Evolutionary conservation across 345 rosid genomes (phyloP).

Genomic region (Moricandia moricandioides): DNA sequence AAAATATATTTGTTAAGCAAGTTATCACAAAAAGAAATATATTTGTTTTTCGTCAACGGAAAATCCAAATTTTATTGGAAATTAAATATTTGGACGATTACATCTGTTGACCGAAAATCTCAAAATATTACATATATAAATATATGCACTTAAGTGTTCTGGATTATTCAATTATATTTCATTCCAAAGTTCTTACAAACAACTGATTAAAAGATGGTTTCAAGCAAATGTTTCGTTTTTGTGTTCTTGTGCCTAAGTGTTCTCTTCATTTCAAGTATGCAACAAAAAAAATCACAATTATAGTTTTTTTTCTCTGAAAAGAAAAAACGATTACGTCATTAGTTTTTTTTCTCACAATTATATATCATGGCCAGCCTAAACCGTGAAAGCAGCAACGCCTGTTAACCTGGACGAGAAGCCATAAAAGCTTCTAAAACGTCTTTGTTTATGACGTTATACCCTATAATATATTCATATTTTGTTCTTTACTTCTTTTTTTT

Average conservation of each 20-base stretch:
- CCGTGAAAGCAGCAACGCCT: no score
- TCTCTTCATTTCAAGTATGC: not conserved
- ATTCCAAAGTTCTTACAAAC: not conserved
- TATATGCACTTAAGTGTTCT: not conserved
- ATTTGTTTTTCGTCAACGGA: not conserved
- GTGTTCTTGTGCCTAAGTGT: not conserved
- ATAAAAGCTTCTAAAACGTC: no score
- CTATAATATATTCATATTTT: not conserved
- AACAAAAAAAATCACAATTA: not conserved
- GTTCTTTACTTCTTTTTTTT: not conserved
- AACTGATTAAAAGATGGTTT: not conserved
- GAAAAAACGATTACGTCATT: no score
- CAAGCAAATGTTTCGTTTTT: not conserved
- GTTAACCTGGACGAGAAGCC: no score
- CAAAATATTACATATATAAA: not conserved
- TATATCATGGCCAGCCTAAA: no score
- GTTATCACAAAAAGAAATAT: no score
- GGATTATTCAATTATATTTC: not conserved
- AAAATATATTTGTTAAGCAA: no score
- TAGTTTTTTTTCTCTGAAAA: no score
- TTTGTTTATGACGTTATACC: no score
- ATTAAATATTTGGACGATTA: not conserved
- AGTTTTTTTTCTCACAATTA: no score
- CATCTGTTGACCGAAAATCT: not conserved
- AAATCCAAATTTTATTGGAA: not conserved